A percentile compares a stretch with the other conserved stretches of the same genome.
These are phyloP conservation scores for Trichophyton benhamiae DNA, from an alignment of 2,329 filamentous ascomycete genomes.

Conservation along the genomic window DNA sequence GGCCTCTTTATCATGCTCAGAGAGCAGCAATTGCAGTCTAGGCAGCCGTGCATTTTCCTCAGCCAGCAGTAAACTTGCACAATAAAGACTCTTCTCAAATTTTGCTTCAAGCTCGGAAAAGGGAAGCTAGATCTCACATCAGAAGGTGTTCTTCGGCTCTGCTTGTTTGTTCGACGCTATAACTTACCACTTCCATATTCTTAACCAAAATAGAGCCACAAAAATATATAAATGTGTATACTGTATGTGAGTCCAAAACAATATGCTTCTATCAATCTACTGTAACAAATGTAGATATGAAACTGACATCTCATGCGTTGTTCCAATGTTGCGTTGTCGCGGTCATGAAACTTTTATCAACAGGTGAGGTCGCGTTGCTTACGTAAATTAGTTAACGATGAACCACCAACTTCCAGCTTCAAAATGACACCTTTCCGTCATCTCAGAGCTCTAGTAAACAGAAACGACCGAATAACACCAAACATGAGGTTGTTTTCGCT, in stretches of 20 bases:
- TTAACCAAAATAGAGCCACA: not conserved
- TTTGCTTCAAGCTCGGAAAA: constrained; percentile 3
- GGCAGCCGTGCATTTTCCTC: constrained; percentile 5
- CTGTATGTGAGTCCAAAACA: not conserved
- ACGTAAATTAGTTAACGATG: not conserved
- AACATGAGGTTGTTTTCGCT: not conserved
- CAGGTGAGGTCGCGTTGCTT: not conserved
- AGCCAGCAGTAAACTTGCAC: not conserved
- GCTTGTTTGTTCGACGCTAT: not conserved
- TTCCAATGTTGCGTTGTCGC: too few species aligned
- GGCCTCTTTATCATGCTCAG: constrained; percentile 7
- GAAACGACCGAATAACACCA: not conserved
- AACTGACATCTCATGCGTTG: too few species aligned
- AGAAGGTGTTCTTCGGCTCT: not conserved
- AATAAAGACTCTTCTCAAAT: constrained; percentile 2
- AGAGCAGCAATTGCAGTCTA: constrained; percentile 1
- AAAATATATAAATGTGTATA: not conserved
- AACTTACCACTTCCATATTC: not conserved
- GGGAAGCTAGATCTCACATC: not conserved
- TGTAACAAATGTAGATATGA: not conserved
- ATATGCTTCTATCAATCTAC: not conserved
- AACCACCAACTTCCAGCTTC: not conserved
- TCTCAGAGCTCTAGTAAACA: not conserved
- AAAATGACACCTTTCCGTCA: constrained; percentile 1
- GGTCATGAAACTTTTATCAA: too few species aligned